Percentiles rank a stretch among this genome's conserved stretches.
phyloP scores from a whole-genome alignment of 345 rosid species.

The Brassica nigra region DNA sequence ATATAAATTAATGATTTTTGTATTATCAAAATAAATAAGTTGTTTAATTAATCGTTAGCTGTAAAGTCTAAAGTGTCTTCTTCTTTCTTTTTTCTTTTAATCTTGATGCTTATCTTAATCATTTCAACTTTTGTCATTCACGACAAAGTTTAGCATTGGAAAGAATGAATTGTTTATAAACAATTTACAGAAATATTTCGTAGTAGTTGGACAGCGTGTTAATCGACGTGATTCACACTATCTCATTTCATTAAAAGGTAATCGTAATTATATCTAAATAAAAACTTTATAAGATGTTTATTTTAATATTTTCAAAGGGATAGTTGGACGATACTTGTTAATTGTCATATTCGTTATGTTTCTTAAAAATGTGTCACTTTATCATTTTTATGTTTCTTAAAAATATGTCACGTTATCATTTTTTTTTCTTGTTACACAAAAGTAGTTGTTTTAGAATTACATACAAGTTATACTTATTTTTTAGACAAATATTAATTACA shows the following conservation, averaged over 20 bases:
- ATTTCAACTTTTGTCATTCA: slow-evolving; percentile 21
- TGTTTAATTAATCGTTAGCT: background rate
- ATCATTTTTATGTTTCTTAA: no score
- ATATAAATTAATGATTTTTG: background rate
- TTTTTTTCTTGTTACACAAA: no score
- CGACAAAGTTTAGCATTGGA: slow-evolving; percentile 12
- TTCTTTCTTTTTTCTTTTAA: no score
- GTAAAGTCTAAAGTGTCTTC: slow-evolving; percentile 20
- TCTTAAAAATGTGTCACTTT: no score
- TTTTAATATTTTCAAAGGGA: background rate
- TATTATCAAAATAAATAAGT: background rate
- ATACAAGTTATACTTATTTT: no score
- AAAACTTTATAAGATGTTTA: background rate
- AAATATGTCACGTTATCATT: no score
- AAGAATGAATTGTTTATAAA: slow-evolving; percentile 10
- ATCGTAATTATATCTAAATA: background rate
- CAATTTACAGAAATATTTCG: slow-evolving; percentile 6
- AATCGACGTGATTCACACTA: slow-evolving; percentile 29
- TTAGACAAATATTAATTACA: no score
- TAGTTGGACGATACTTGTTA: background rate
- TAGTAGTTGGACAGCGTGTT: slow-evolving; percentile 36
- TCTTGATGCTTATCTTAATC: slow-evolving; percentile 34
- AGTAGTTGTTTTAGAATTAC: no score
- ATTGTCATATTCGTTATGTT: no score
- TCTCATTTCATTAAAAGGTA: slow-evolving; percentile 20